Evolutionary conservation across 2,329 filamentous ascomycete genomes (phyloP).

Genomic region (Cladophialophora psammophila): DNA sequence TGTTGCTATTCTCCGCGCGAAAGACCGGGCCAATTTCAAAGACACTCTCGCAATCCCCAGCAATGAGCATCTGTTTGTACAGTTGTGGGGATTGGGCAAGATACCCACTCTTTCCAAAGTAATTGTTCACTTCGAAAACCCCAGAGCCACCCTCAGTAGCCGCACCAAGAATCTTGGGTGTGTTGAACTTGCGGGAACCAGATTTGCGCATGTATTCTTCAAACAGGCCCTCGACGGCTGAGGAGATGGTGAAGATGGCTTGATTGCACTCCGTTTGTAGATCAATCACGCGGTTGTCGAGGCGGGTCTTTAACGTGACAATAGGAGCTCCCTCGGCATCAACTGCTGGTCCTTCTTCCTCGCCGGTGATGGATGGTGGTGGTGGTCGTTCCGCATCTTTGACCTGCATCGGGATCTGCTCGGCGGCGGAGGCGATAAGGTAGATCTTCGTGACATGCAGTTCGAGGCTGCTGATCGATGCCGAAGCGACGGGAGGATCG

Average conservation of each 20-base stretch:
- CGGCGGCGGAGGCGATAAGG: slow-evolving; percentile 71
- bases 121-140: slow-evolving; percentile 81
- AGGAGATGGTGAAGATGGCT: slow-evolving; percentile 77
- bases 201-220: slow-evolving; percentile 77
- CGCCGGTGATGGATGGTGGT: slow-evolving; percentile 50
- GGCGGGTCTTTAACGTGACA: slow-evolving; percentile 81
- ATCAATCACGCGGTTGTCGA: slow-evolving; percentile 93
- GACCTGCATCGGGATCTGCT: slow-evolving; percentile 67
- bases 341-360: slow-evolving; percentile 51
- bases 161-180: slow-evolving; percentile 86
- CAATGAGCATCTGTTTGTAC: slow-evolving; percentile 74
- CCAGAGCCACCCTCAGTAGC: slow-evolving; percentile 92
- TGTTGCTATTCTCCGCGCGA: slow-evolving; percentile 73
- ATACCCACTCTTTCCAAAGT: slow-evolving; percentile 83
- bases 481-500: slow-evolving; percentile 86
- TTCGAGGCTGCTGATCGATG: slow-evolving; percentile 79
- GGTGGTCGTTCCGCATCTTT: slow-evolving; percentile 60
- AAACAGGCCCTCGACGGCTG: slow-evolving; percentile 74
- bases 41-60: slow-evolving; percentile 68
- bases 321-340: slow-evolving; percentile 67
- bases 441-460: slow-evolving; percentile 88
- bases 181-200: slow-evolving; percentile 84
- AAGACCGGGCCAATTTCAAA: slow-evolving; percentile 72
- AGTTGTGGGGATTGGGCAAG: slow-evolving; percentile 71
- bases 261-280: slow-evolving; percentile 90